These are phyloP conservation scores for Xylaria palmicola DNA, from an alignment of 495 filamentous ascomycete genomes.

Conservation along the genomic window DNA sequence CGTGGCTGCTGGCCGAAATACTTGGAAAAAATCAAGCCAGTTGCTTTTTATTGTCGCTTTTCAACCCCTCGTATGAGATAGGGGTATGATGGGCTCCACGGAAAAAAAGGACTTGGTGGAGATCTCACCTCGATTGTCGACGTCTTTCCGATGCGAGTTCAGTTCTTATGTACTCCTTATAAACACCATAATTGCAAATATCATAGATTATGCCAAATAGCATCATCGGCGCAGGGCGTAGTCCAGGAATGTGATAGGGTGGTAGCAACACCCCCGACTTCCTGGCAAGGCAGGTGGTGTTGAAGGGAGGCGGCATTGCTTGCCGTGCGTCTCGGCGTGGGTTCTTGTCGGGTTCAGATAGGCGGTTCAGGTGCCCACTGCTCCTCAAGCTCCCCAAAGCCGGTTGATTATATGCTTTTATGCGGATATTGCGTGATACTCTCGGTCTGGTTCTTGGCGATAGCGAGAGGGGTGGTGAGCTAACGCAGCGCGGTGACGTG, in stretches of 20 bases:
- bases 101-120: background rate
- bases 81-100: background rate
- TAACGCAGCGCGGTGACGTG: background rate
- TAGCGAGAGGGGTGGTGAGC: background rate
- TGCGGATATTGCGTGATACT: slow-evolving; percentile 15
- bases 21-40: too few species aligned
- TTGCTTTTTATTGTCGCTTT: background rate
- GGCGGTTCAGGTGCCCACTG: background rate
- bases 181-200: background rate
- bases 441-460: slow-evolving; percentile 8
- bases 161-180: background rate
- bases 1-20: too few species aligned
- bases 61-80: background rate
- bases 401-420: slow-evolving; percentile 4
- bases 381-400: background rate
- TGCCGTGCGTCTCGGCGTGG: slow-evolving; percentile 5
- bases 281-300: slow-evolving; percentile 16
- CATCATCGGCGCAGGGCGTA: slow-evolving; percentile 6
- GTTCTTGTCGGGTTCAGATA: background rate
- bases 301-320: background rate
- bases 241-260: background rate
- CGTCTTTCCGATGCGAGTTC: background rate
- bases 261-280: background rate
- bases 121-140: background rate
- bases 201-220: slow-evolving; percentile 10